phyloP scores from a whole-genome alignment of 805 yeast species.

The Nakazawaea molendinolei region DNA sequence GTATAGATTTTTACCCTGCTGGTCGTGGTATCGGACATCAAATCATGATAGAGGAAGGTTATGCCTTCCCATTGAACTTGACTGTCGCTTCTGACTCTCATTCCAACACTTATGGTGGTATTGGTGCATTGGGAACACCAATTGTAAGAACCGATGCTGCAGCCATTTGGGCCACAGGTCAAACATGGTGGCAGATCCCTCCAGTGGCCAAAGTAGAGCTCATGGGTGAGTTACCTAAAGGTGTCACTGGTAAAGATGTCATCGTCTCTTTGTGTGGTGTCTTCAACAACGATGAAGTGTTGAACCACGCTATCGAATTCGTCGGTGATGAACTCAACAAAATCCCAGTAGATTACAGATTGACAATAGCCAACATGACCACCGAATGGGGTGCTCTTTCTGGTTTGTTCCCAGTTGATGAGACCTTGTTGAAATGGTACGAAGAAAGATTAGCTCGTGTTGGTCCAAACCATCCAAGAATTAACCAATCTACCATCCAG shows the following conservation, averaged over 20 bases:
- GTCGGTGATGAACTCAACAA: slow-evolving; percentile 71
- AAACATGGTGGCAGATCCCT: slow-evolving; percentile 99
- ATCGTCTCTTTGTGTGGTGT: slow-evolving; percentile 94
- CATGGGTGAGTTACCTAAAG: slow-evolving; percentile 71
- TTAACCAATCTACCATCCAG: slow-evolving; percentile 56
- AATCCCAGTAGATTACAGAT: slow-evolving; percentile 73
- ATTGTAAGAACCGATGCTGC: slow-evolving; percentile 99
- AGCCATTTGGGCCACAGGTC: slow-evolving; percentile 98
- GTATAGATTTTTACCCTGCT: slow-evolving; percentile 95
- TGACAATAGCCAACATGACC: slow-evolving; percentile 95
- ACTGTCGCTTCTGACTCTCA: slow-evolving; percentile 98
- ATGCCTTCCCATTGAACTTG: slow-evolving; percentile 88
- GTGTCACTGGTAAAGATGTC: slow-evolving; percentile 94
- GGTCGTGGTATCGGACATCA: slow-evolving; percentile 99
- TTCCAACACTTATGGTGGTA: slow-evolving; percentile 96
- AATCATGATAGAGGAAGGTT: slow-evolving; percentile 98
- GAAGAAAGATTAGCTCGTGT: slow-evolving; percentile 43
- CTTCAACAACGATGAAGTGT: slow-evolving; percentile 86
- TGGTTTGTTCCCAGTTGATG: slow-evolving; percentile 96
- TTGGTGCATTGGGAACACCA: slow-evolving; percentile 94
- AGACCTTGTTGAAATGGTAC: slow-evolving; percentile 72
- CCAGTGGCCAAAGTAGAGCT: slow-evolving; percentile 95
- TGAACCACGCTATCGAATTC: slow-evolving; percentile 91
- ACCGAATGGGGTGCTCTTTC: slow-evolving; percentile 99
- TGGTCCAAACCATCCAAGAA: slow-evolving; percentile 67